phyloP scores from a whole-genome alignment of 345 rosid genomes.

The Arabis alpina region DNA sequence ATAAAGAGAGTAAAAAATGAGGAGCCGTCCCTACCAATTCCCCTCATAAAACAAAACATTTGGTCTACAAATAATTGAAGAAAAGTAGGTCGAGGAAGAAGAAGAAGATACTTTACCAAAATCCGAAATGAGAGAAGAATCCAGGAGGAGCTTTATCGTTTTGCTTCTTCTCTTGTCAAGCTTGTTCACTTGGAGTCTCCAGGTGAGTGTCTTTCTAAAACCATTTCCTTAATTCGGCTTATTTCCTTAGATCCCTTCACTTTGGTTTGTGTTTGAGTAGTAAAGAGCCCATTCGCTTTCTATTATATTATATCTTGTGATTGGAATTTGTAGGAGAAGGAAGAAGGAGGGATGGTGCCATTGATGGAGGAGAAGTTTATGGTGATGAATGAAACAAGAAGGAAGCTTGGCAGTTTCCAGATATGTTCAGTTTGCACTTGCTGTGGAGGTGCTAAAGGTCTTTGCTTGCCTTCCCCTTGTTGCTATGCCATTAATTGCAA shows the following conservation, averaged over 20 bases:
- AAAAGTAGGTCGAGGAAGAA: no score
- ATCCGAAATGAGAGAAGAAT: constrained; percentile 39
- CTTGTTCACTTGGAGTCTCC: constrained; percentile 45
- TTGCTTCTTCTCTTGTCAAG: constrained; percentile 45
- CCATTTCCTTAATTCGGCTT: not conserved
- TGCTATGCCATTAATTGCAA: constrained; percentile 98
- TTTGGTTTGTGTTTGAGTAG: constrained; percentile 16
- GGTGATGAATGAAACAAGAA: constrained; percentile 80
- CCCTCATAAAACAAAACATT: no score
- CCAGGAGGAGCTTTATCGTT: constrained; percentile 41
- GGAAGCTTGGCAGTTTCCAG: constrained; percentile 81
- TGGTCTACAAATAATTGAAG: no score
- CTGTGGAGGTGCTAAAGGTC: constrained; percentile 84
- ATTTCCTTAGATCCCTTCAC: constrained; percentile 41
- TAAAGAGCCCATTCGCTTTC: constrained; percentile 14
- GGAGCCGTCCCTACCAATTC: no score
- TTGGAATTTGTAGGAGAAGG: constrained; percentile 47
- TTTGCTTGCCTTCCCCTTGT: constrained; percentile 89
- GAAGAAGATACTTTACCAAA: constrained; percentile 27
- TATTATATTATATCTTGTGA: not conserved
- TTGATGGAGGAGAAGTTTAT: constrained; percentile 61
- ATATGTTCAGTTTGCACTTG: constrained; percentile 95
- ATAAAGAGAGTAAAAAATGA: no score
- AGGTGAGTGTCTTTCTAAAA: constrained; percentile 42
- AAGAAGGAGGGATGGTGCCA: constrained; percentile 56